A percentile compares a stretch with the other conserved stretches of the same genome.
These are phyloP conservation scores for Colletotrichum chrysophilum DNA, from an alignment of 2,329 filamentous ascomycete species.

Conservation along the genomic window DNA sequence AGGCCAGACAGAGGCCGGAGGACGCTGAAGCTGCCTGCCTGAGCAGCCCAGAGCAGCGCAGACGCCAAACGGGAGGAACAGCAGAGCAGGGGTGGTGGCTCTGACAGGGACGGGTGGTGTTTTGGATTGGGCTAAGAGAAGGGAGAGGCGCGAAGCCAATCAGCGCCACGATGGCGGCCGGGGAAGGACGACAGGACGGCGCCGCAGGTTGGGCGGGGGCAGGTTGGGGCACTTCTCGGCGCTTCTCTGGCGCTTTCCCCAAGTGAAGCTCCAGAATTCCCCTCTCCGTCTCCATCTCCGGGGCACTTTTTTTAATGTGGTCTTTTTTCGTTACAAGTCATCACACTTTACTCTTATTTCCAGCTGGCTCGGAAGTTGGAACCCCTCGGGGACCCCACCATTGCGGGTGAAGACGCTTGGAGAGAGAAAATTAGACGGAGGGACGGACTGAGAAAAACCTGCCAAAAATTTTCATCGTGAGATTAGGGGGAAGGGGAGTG, in stretches of 20 bases:
- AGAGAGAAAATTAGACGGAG: not conserved
- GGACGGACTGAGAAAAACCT: not conserved
- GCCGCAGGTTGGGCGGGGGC: not conserved
- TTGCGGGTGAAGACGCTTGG: not conserved
- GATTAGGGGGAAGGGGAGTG: not conserved
- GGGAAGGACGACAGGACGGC: not conserved
- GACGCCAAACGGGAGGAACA: too few relatives aligned
- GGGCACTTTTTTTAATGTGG: not conserved
- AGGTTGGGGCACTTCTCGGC: not conserved
- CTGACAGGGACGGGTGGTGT: not conserved
- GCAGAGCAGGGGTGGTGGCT: too few relatives aligned
- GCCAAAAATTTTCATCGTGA: not conserved
- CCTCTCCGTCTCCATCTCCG: not conserved
- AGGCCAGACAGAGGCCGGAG: too few relatives aligned
- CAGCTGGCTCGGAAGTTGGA: not conserved
- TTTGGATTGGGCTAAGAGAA: not conserved
- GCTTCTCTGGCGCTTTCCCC: slow-evolving; percentile 22
- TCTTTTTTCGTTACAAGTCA: not conserved
- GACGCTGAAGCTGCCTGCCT: too few relatives aligned
- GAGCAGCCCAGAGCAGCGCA: too few relatives aligned
- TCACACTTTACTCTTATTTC: not conserved
- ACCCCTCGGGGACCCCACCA: slow-evolving; percentile 12
- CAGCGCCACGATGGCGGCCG: not conserved
- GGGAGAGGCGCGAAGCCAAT: slow-evolving; percentile 9
- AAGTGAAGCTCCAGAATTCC: slow-evolving; percentile 9